Evolutionary conservation across 1,139 yeast genomes (phyloP), one percentile per base, ranked within the genome.

Genomic region (Hansenula anomala): DNA sequence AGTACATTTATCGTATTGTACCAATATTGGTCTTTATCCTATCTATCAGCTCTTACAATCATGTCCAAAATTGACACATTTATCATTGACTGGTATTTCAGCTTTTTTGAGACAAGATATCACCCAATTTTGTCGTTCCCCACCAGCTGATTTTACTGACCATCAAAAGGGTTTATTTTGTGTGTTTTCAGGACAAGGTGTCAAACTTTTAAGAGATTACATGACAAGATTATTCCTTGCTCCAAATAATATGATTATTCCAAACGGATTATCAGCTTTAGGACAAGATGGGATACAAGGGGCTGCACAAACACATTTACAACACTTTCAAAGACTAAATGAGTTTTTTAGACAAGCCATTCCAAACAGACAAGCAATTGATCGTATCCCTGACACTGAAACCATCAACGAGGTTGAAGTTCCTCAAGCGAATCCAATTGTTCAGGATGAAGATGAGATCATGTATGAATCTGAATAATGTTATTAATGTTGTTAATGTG

Each of bases 101-200:
- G 86, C 96, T 24, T 92, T 92, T 63, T 71, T 92, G 57, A 73
- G 96, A 46, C 74, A 83, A 16, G 97, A 92, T 54, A 78, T 92
- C 37, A 84, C 94, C 1, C 81, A 78, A 50, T 90, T 79, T 61
- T 90, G 97, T 58, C 81, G 98, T 27, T 86, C 83, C n/a, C 95
- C 97, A 2, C 98, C 98, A 3, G 78, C 87, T 13, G 97, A 90
- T 54, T 90, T 92, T 58, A 89, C 85, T 42, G 89, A 82, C 43
- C 85, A 83, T 52, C 98, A 92, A 61, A 82, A 82, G 50, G 75
- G 83, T 16, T 75, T 87, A 37, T 92, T 92, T 55, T 92, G 98
- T 63, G 98, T 92, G 10, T 92, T 89, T 56, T 83, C 95, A 28
- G 97, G 97, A 1, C 79, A 75, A 47, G 97, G 97, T 5, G 97